These are phyloP conservation scores for Naganishia vaughanmartiniae DNA, from an alignment of 768 basidiomycete genomes.

Conservation along the genomic window DNA sequence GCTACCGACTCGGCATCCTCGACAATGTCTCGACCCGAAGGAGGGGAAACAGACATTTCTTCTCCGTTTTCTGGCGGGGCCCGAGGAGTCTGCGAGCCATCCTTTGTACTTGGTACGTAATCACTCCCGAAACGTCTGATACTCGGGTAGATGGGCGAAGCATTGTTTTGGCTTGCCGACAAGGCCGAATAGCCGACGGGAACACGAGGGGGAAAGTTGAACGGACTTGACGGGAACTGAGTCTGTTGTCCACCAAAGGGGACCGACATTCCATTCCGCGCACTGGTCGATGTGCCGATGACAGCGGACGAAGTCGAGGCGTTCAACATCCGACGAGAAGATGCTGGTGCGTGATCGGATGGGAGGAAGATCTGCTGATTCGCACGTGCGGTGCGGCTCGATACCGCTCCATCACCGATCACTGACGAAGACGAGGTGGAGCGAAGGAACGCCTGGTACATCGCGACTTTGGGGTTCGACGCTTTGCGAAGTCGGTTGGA, in stretches of 20 bases:
- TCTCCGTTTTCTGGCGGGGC: background rate
- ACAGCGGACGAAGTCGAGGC: background rate
- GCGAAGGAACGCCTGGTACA: constrained; percentile 24
- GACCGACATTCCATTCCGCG: background rate
- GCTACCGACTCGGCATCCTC: background rate
- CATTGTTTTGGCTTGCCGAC: constrained; percentile 3
- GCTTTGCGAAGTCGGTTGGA: constrained; percentile 16
- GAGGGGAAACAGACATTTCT: constrained; percentile 2
- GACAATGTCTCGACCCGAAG: background rate
- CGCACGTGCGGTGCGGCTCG: background rate
- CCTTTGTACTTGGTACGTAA: background rate
- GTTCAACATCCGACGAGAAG: constrained; percentile 10
- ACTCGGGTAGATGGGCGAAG: background rate
- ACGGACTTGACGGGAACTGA: constrained; percentile 23
- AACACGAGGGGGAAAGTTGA: constrained; percentile 10
- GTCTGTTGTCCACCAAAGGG: constrained; percentile 23
- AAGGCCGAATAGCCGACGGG: constrained; percentile 13
- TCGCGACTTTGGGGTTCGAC: constrained; percentile 20
- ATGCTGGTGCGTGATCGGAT: constrained; percentile 6
- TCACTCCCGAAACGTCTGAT: background rate
- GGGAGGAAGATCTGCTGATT: constrained; percentile 6
- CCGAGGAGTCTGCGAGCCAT: constrained; percentile 10
- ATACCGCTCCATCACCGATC: background rate
- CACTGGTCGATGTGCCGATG: background rate
- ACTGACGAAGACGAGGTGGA: background rate